Percentiles rank a stretch among this genome's conserved stretches.
These are phyloP conservation scores for Xylaria flabelliformis DNA, from an alignment of 495 filamentous ascomycete species.

Conservation along the genomic window DNA sequence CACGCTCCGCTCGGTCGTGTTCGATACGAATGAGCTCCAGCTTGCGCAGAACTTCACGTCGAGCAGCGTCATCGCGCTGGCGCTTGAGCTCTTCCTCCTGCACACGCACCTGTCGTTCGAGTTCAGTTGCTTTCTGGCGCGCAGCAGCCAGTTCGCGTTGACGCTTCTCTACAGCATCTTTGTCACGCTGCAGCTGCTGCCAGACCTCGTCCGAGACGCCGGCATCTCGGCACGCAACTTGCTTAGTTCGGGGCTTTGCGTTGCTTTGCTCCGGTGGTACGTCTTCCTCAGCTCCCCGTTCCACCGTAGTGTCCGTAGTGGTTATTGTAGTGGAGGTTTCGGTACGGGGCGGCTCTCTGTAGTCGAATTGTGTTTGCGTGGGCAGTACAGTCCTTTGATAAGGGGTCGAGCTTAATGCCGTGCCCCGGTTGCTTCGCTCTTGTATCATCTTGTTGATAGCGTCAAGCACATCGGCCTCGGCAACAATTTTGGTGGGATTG, in stretches of 20 bases:
- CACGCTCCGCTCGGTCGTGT: slow-evolving; percentile 27
- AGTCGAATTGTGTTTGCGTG: slow-evolving; percentile 9
- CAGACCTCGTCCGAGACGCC: slow-evolving; percentile 68
- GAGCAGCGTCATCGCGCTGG: slow-evolving; percentile 31
- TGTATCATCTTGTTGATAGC: slow-evolving; percentile 53
- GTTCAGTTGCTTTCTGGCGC: slow-evolving; percentile 31
- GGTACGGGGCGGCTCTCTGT: slow-evolving; percentile 24
- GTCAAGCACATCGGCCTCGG: slow-evolving; percentile 44
- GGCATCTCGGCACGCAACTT: slow-evolving; percentile 49
- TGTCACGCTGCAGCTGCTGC: slow-evolving; percentile 62
- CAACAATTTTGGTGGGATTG: slow-evolving; percentile 30
- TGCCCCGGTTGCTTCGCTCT: slow-evolving; percentile 48
- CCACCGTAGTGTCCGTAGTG: slow-evolving; percentile 13
- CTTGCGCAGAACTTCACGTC: slow-evolving; percentile 28
- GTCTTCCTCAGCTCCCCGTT: slow-evolving; percentile 18
- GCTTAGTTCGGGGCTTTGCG: background rate
- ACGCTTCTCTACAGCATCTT: slow-evolving; percentile 40
- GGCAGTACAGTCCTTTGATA: slow-evolving; percentile 8
- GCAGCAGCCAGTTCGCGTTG: slow-evolving; percentile 30
- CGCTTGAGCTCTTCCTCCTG: slow-evolving; percentile 39
- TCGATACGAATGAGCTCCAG: slow-evolving; percentile 25
- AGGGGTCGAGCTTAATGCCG: background rate
- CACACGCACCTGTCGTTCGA: slow-evolving; percentile 29
- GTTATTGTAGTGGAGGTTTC: slow-evolving; percentile 22
- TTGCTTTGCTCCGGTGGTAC: slow-evolving; percentile 9